Evolutionary conservation across 345 rosid species (phyloP).

Genomic region (Turritis glabra): DNA sequence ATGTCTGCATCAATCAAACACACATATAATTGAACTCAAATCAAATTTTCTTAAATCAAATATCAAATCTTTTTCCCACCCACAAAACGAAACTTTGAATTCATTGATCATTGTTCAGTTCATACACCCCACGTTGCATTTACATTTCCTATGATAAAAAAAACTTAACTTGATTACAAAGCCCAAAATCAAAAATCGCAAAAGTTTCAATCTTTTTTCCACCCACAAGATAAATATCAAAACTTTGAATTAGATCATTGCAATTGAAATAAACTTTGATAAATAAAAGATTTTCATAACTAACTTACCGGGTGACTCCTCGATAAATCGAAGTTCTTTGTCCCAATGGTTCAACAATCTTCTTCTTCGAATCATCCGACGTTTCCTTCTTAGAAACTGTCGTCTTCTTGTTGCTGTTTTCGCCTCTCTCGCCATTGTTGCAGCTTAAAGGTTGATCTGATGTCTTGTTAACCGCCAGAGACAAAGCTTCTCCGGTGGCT

Average conservation of each 20-base stretch:
- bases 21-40: not conserved
- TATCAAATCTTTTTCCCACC: constrained; percentile 12
- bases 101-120: not conserved
- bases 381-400: constrained; percentile 19
- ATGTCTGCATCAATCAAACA: constrained; percentile 54
- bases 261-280: too few species aligned
- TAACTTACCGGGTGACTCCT: constrained; percentile 88
- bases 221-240: not conserved
- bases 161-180: not conserved
- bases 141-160: not conserved
- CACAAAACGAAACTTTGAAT: not conserved
- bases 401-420: constrained; percentile 15
- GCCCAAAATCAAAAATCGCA: too few species aligned
- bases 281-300: too few species aligned
- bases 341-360: constrained; percentile 67
- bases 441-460: not conserved
- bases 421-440: not conserved
- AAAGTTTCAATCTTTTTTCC: not conserved
- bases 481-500: constrained; percentile 46
- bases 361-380: constrained; percentile 49
- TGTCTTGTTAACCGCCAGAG: constrained; percentile 52
- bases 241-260: constrained; percentile 1
- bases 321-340: constrained; percentile 93
- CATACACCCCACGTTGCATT: not conserved
- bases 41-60: not conserved